Conservation (phyloP, 2,329 filamentous ascomycete species). For the Calcarisporium arbuscula region DNA sequence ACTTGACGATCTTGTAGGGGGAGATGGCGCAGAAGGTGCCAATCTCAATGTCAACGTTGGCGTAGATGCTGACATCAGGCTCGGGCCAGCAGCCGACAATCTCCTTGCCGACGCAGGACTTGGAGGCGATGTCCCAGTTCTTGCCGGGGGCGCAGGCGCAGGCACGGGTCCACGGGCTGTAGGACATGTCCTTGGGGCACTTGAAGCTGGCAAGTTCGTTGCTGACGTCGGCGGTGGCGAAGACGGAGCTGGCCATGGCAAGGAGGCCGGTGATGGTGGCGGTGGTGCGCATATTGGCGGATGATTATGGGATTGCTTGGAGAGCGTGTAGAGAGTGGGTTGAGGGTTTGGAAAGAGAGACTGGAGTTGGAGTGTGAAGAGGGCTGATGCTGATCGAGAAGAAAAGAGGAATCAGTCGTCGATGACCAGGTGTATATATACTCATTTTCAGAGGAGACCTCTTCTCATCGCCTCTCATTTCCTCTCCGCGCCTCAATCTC, state of each 20-base stretch:
- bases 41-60: slow-evolving; percentile 20
- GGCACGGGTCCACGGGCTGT: slow-evolving; percentile 31
- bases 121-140: slow-evolving; percentile 26
- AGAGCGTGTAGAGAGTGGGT: no score
- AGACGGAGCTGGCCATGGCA: slow-evolving; percentile 12
- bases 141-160: slow-evolving; percentile 38
- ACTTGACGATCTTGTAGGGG: slow-evolving; percentile 28
- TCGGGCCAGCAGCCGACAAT: slow-evolving; percentile 26
- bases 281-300: slow-evolving; percentile 25
- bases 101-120: slow-evolving; percentile 19
- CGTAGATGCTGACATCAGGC: slow-evolving; percentile 20
- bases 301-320: no score
- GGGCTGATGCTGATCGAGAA: no score
- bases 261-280: slow-evolving; percentile 20
- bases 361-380: no score
- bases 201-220: slow-evolving; percentile 20
- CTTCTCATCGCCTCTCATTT: no score
- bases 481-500: no score
- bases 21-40: slow-evolving; percentile 26
- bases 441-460: no score
- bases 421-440: no score
- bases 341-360: no score
- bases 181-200: slow-evolving; percentile 27
- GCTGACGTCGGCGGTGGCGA: slow-evolving; percentile 10
- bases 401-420: no score